Percentiles rank a stretch among this genome's conserved stretches.
phyloP scores from a whole-genome alignment of 371 early-diverging fungal species.

The Haplosporangium sp. region DNA sequence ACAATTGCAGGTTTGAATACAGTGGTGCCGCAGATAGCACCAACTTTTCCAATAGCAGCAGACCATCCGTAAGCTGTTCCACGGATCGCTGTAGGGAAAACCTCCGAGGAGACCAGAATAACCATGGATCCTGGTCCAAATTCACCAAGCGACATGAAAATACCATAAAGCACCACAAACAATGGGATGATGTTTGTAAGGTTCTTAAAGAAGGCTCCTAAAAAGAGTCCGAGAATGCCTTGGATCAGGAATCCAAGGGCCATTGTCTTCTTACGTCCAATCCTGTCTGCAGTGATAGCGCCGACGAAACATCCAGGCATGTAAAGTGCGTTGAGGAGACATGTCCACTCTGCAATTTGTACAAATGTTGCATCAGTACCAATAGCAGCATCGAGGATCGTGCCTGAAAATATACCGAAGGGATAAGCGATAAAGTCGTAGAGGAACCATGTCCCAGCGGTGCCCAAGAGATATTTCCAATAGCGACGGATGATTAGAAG shows the following conservation, averaged over 20 bases:
- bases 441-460: slow-evolving; percentile 72
- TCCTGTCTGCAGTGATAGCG: slow-evolving; percentile 63
- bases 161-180: slow-evolving; percentile 73
- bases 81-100: slow-evolving; percentile 72
- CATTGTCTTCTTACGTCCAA: slow-evolving; percentile 70
- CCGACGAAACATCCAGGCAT: slow-evolving; percentile 68
- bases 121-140: slow-evolving; percentile 71
- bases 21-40: slow-evolving; percentile 64
- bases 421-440: slow-evolving; percentile 75
- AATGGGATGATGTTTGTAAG: slow-evolving; percentile 63
- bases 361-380: slow-evolving; percentile 58
- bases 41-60: slow-evolving; percentile 68
- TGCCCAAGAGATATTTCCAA: slow-evolving; percentile 68
- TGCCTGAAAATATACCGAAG: slow-evolving; percentile 63
- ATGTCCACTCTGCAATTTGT: slow-evolving; percentile 65
- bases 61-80: slow-evolving; percentile 74
- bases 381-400: slow-evolving; percentile 64
- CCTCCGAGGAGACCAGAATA: slow-evolving; percentile 66
- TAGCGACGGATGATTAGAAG: slow-evolving; percentile 66
- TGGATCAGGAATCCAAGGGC: slow-evolving; percentile 64
- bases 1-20: slow-evolving; percentile 61
- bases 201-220: slow-evolving; percentile 64
- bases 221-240: slow-evolving; percentile 67
- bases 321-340: slow-evolving; percentile 68
- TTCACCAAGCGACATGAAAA: slow-evolving; percentile 69